Percentiles rank a stretch among this genome's conserved stretches.
These are phyloP conservation scores for Paraconiothyrium sp. DNA, from an alignment of 2,329 filamentous ascomycete genomes.

Conservation along the genomic window DNA sequence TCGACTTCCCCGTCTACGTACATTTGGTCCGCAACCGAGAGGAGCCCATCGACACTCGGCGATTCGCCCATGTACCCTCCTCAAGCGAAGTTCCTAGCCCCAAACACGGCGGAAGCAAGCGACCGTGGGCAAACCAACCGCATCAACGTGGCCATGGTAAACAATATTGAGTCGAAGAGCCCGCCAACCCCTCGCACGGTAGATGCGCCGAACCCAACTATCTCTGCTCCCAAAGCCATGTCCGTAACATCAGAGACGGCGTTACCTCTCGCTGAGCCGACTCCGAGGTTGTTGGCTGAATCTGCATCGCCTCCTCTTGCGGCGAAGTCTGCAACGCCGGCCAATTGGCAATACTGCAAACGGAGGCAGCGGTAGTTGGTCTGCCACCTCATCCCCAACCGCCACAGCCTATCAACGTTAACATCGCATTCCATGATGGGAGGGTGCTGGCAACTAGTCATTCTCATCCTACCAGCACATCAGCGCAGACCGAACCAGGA, in stretches of 20 bases:
- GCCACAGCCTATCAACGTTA: constrained; percentile 39
- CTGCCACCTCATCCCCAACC: constrained; percentile 42
- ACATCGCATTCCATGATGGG: constrained; percentile 44
- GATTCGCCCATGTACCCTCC: constrained; percentile 22
- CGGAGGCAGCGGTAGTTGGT: constrained; percentile 45
- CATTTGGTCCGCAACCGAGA: constrained; percentile 38
- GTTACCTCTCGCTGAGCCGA: constrained; percentile 21
- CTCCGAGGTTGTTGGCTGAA: constrained; percentile 22
- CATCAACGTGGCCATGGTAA: background rate
- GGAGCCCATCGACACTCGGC: constrained; percentile 23
- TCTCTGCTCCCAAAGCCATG: constrained; percentile 12
- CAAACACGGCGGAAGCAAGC: constrained; percentile 7
- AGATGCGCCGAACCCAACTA: constrained; percentile 1
- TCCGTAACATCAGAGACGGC: constrained; percentile 9
- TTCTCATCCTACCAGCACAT: constrained; percentile 26
- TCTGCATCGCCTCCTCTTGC: constrained; percentile 37
- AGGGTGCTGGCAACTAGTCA: constrained; percentile 29
- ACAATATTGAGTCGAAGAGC: background rate
- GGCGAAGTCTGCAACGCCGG: constrained; percentile 42
- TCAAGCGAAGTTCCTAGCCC: constrained; percentile 10
- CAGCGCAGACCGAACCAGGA: constrained; percentile 17
- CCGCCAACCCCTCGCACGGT: background rate
- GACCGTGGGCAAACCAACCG: background rate
- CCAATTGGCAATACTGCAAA: constrained; percentile 43
- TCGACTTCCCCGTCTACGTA: constrained; percentile 32